A percentile compares a stretch with the other conserved stretches of the same genome.
Evolutionary conservation across 2,329 filamentous ascomycete genomes (phyloP).

Genomic region (Exutisphaerella laricina): DNA sequence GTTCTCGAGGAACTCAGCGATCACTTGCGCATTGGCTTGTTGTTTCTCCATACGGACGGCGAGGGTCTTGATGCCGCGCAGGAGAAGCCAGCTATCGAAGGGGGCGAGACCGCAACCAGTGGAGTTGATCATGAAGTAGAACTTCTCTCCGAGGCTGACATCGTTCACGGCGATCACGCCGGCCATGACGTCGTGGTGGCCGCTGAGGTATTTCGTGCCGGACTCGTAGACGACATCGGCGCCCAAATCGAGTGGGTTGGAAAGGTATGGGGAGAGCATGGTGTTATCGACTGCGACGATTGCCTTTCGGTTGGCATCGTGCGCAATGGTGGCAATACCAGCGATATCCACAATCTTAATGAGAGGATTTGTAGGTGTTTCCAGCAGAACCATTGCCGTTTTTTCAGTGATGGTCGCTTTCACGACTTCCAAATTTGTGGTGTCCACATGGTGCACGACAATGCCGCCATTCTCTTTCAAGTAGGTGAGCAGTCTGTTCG

Average conservation of each 20-base stretch:
- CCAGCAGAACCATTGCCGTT: conserved; percentile 91
- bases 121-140: conserved; percentile 96
- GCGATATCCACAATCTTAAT: conserved; percentile 97
- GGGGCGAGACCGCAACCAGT: conserved; percentile 91
- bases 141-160: conserved; percentile 70
- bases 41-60: conserved; percentile 99
- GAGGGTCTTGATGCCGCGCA: conserved; percentile 92
- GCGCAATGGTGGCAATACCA: conserved; percentile 67
- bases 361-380: conserved; percentile 93
- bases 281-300: conserved; percentile 96
- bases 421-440: conserved; percentile 70
- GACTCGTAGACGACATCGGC: conserved; percentile 97
- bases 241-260: conserved; percentile 88
- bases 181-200: conserved; percentile 98
- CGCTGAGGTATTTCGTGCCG: conserved; percentile 95
- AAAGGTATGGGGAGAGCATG: conserved; percentile 93
- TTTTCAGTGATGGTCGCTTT: conserved; percentile 64
- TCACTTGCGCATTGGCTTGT: conserved; percentile 82
- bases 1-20: conserved; percentile 85
- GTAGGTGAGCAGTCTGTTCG: conserved; percentile 88
- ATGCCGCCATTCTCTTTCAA: conserved; percentile 85
- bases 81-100: conserved; percentile 92
- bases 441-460: conserved; percentile 92
- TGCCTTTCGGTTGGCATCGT: conserved; percentile 70
- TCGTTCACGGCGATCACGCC: conserved; percentile 93